Evolutionary conservation across 805 yeast genomes (phyloP).

Genomic region (Candida boleticola): DNA sequence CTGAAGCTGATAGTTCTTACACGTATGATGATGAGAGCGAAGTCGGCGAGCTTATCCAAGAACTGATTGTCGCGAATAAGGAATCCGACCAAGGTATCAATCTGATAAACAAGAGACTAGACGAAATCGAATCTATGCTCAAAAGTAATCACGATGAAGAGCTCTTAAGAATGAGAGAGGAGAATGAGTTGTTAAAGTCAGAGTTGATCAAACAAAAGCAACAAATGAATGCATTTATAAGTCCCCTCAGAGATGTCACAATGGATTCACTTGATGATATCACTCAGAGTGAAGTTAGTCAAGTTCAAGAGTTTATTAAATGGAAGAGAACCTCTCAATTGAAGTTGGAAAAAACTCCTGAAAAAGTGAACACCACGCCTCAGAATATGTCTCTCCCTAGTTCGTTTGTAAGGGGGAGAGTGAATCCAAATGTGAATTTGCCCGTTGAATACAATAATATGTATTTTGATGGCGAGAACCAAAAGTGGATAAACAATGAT

Average conservation of each 20-base stretch:
- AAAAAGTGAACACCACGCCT: conserved; percentile 6
- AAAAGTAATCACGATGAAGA: conserved; percentile 8
- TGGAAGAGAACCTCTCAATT: conserved; percentile 41
- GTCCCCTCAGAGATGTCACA: background rate
- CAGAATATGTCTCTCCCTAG: background rate
- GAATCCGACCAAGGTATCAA: background rate
- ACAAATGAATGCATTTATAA: background rate
- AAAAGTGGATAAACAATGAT: conserved; percentile 27
- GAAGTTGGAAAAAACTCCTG: conserved; percentile 15
- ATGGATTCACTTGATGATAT: conserved; percentile 18
- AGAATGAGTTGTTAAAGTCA: conserved; percentile 10
- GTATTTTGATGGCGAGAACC: conserved; percentile 29
- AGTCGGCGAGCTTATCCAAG: background rate
- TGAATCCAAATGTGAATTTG: conserved; percentile 31
- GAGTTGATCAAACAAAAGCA: conserved; percentile 6
- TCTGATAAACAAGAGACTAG: background rate
- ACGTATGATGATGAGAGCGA: conserved; percentile 32
- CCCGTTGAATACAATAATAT: conserved; percentile 36
- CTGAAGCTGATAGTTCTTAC: conserved; percentile 21
- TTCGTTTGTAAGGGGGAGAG: conserved; percentile 24
- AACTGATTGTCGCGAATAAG: background rate
- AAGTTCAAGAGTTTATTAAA: conserved; percentile 23
- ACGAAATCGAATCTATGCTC: conserved; percentile 8
- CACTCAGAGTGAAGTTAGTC: conserved; percentile 11
- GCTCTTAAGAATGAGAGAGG: conserved; percentile 15